Base-by-base conservation (phyloP, 2,329 filamentous ascomycete genomes). In the Epichloe uncinata region DNA sequence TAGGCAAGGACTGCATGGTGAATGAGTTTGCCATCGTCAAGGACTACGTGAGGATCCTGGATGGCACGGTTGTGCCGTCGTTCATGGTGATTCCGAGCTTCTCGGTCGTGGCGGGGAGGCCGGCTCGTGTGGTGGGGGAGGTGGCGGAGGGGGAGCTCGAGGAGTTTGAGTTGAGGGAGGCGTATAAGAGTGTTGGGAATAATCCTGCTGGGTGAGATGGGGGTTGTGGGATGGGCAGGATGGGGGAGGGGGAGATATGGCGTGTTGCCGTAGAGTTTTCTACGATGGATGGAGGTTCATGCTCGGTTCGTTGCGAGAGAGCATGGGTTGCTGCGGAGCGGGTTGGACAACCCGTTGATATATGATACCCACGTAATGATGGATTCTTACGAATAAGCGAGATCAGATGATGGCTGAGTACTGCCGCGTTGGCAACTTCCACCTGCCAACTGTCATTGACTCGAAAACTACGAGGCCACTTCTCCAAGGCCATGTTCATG, bases 41-140 rank as follows among this genome's bases (percentile, higher is more conserved):
- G 66, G 93, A 97, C 65, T 94, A 88, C 61, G 88, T 94, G 45
- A 84, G 85, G 64, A 81, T 98, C 40, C 69, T 97, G 56, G 88
- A 95, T 53, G 85, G 85, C 33, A 81, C 87, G 0, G 83, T 96
- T 4, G 78, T 98, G 5, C 86, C 93, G 2, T 74, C 85, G 0
- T 85, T 88, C 53, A 95, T 94, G 82, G 87, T 97, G 22, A 85
- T 97, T 50, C 89, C 91, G 1, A 90, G 88, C 62, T 95, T 93
- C 64, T 90, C 84, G 50, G 79, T 97, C 50, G 89, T 98, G n/a
- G 91, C 84, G 0, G 89, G 89, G 0, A 73, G 79, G 61, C 89
- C 89, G 1, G 89, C 83, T 0, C 74, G 84, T 50, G 84, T 95
- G 45, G 77, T 95, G 4, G 88, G 88, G 1, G 88, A 95, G 69